phyloP scores from a whole-genome alignment of 2,329 filamentous ascomycete species.

The Talaromyces sp. region DNA sequence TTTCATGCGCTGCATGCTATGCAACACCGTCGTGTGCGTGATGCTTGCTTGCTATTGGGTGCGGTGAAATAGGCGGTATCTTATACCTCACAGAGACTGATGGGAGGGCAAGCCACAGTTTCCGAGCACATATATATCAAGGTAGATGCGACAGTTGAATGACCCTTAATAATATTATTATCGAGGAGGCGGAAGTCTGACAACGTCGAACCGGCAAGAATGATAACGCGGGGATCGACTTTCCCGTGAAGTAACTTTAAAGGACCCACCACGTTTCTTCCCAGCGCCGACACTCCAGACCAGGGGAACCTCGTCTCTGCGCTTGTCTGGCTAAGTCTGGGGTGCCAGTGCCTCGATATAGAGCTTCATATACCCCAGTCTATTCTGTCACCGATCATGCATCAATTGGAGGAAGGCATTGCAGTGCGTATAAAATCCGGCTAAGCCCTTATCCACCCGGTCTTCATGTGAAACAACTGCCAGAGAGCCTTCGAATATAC shows the following conservation, averaged over 20 bases:
- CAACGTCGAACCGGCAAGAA: neutral
- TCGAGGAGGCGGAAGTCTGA: neutral
- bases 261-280: neutral
- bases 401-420: neutral
- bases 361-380: neutral
- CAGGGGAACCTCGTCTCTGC: neutral
- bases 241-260: neutral
- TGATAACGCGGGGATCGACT: neutral
- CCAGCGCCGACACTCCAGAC: neutral
- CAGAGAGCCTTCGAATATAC: neutral
- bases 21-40: neutral
- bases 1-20: neutral
- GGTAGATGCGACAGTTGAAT: neutral
- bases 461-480: neutral
- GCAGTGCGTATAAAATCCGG: neutral
- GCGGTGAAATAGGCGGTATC: neutral
- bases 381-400: neutral
- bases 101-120: neutral
- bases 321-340: neutral
- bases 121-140: neutral
- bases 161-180: neutral
- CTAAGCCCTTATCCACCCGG: neutral
- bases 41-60: neutral
- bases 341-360: neutral
- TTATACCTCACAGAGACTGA: neutral